Conservation (phyloP, 768 basidiomycete genomes). For the Amanita fuliginea region DNA sequence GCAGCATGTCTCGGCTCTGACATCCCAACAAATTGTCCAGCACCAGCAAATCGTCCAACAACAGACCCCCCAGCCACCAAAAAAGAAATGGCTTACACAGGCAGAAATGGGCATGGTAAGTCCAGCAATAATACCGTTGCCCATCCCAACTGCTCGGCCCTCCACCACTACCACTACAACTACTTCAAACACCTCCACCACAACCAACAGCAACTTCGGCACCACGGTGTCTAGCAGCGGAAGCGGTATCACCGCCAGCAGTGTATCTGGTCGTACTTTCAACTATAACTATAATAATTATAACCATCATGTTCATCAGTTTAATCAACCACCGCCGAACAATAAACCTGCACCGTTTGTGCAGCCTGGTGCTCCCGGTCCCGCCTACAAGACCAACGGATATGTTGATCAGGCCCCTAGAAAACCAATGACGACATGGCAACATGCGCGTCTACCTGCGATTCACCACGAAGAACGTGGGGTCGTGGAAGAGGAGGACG, state of each 20-base stretch:
- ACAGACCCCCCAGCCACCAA: not conserved
- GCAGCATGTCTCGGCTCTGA: not conserved
- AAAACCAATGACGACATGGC: not conserved
- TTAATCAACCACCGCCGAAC: constrained; percentile 4
- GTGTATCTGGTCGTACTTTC: constrained; percentile 7
- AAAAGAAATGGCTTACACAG: constrained; percentile 8
- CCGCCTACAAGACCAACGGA: not conserved
- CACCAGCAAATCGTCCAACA: not conserved
- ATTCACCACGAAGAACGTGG: not conserved
- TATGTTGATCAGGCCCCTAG: not conserved
- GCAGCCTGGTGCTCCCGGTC: not conserved
- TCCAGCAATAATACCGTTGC: constrained; percentile 5
- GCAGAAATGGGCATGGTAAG: constrained; percentile 7
- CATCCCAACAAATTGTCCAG: not conserved
- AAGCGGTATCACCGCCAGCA: constrained; percentile 6
- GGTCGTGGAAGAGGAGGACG: not conserved
- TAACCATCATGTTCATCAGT: constrained; percentile 8
- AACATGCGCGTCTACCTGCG: not conserved
- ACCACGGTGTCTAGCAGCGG: constrained; percentile 7
- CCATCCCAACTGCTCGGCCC: constrained; percentile 3
- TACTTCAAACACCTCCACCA: constrained; percentile 5
- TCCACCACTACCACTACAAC: constrained; percentile 5
- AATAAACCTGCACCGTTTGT: not conserved
- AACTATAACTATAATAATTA: constrained; percentile 8
- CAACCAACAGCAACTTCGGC: constrained; percentile 6